Evolutionary conservation across 1,284 basidiomycete species (phyloP).

Genomic region (Sphagnurus paluster): DNA sequence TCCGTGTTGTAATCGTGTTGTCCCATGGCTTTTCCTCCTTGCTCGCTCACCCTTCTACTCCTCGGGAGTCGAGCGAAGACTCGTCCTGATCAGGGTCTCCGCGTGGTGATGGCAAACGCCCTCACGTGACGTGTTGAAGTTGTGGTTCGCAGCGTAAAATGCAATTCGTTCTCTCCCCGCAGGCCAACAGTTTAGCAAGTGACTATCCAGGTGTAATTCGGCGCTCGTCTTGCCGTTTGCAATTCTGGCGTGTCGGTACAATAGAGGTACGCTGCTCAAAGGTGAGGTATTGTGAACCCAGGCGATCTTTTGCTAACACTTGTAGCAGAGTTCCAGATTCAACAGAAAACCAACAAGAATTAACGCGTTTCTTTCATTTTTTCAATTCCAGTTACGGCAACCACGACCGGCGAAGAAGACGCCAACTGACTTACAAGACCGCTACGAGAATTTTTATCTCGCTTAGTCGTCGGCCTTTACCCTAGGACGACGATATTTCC

Average conservation of each 20-base stretch:
- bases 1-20: too few species aligned
- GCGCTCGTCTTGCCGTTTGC: constrained; percentile 14
- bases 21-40: too few species aligned
- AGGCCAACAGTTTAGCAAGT: constrained; percentile 18
- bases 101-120: constrained; percentile 12
- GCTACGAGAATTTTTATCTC: constrained; percentile 16
- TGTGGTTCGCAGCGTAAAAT: constrained; percentile 1
- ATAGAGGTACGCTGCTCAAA: constrained; percentile 17
- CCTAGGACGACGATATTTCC: constrained; percentile 12
- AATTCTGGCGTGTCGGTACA: constrained; percentile 17
- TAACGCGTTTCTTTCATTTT: constrained; percentile 22
- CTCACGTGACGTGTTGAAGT: constrained; percentile 24
- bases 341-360: constrained; percentile 21
- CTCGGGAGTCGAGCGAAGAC: too few species aligned
- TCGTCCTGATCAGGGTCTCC: background rate
- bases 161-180: constrained; percentile 20
- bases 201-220: constrained; percentile 17
- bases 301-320: background rate
- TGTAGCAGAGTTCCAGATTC: constrained; percentile 17
- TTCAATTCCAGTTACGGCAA: constrained; percentile 19
- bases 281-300: constrained; percentile 9
- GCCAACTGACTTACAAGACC: constrained; percentile 7
- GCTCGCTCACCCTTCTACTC: too few species aligned
- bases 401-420: constrained; percentile 13
- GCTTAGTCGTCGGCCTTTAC: background rate